Evolutionary conservation across 371 early-diverging fungal species (phyloP).

Genomic region (Rhizopus microsporus): DNA sequence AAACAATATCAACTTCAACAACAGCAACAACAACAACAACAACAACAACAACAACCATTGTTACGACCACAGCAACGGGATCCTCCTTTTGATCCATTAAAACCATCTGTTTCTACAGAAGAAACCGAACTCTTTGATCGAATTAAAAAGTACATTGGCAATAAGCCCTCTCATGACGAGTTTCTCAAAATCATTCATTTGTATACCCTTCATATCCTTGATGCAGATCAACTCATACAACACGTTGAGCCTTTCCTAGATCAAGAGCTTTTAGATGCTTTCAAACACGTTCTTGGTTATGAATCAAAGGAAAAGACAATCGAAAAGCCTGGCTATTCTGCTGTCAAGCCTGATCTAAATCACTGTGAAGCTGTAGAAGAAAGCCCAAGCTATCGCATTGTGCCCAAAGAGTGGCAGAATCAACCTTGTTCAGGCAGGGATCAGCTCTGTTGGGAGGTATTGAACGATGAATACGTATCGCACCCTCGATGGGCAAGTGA

Average conservation of each 20-base stretch:
- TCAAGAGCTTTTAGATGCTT: conserved; percentile 82
- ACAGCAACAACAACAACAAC: too few species aligned
- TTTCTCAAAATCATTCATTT: conserved; percentile 95
- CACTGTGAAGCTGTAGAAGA: conserved; percentile 41
- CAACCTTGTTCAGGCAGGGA: conserved; percentile 83
- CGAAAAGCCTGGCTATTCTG: conserved; percentile 25
- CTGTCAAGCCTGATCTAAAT: conserved; percentile 58
- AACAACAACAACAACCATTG: too few species aligned
- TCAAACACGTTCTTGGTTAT: conserved; percentile 90
- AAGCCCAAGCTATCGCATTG: conserved; percentile 69
- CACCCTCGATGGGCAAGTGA: conserved; percentile 95
- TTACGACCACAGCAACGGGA: too few species aligned
- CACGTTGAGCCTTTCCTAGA: conserved; percentile 78
- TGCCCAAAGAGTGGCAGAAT: conserved; percentile 59
- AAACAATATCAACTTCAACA: not conserved
- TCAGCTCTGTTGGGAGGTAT: conserved; percentile 84
- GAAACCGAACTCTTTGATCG: conserved; percentile 89
- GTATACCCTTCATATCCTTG: conserved; percentile 92
- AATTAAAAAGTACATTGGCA: conserved; percentile 77
- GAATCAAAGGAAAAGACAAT: conserved; percentile 55
- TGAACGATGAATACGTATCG: conserved; percentile 93
- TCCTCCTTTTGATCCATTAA: conserved; percentile 11
- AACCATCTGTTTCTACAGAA: conserved; percentile 48
- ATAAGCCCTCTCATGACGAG: conserved; percentile 85
- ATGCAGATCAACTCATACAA: conserved; percentile 73